A percentile compares a stretch with the other conserved stretches of the same genome.
Evolutionary conservation across 1,284 basidiomycete species (phyloP).

Genomic region (Naganishia sp.): DNA sequence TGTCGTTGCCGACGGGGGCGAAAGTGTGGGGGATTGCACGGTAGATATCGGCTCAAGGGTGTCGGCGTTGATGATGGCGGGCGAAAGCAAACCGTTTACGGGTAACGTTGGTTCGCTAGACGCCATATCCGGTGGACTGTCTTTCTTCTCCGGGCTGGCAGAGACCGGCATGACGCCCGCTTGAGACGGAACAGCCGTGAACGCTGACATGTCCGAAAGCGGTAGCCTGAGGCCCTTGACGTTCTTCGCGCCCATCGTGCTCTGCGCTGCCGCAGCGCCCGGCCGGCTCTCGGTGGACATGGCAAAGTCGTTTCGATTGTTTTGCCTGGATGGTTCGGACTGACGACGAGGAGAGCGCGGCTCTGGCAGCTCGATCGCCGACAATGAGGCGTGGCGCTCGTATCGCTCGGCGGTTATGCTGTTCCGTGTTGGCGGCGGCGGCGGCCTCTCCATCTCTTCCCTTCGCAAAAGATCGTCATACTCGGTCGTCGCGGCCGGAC

Average conservation of each 20-base stretch:
- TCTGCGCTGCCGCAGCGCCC: not conserved
- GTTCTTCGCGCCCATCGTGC: constrained; percentile 19
- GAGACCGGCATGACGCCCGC: not conserved
- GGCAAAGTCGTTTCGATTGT: too few relatives aligned
- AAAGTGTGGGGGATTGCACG: not conserved
- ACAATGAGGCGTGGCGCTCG: constrained; percentile 2
- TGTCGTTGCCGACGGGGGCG: constrained; percentile 3
- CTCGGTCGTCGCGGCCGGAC: constrained; percentile 2
- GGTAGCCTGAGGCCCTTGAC: constrained; percentile 28
- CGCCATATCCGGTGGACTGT: not conserved
- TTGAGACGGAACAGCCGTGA: not conserved
- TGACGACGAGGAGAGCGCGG: not conserved
- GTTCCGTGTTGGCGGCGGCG: not conserved
- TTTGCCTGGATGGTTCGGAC: constrained; percentile 3
- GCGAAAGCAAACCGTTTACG: constrained; percentile 6
- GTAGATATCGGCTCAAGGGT: not conserved
- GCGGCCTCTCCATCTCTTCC: not conserved
- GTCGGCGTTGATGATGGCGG: not conserved
- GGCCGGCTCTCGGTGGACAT: too few relatives aligned
- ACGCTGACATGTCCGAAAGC: constrained; percentile 9
- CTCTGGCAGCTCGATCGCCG: not conserved
- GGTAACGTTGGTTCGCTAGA: not conserved
- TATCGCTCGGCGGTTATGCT: not conserved
- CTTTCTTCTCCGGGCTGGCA: not conserved
- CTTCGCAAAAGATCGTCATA: constrained; percentile 13